phyloP scores from a whole-genome alignment of 495 filamentous ascomycete genomes.

The Pyrenopolyporus hunteri region DNA sequence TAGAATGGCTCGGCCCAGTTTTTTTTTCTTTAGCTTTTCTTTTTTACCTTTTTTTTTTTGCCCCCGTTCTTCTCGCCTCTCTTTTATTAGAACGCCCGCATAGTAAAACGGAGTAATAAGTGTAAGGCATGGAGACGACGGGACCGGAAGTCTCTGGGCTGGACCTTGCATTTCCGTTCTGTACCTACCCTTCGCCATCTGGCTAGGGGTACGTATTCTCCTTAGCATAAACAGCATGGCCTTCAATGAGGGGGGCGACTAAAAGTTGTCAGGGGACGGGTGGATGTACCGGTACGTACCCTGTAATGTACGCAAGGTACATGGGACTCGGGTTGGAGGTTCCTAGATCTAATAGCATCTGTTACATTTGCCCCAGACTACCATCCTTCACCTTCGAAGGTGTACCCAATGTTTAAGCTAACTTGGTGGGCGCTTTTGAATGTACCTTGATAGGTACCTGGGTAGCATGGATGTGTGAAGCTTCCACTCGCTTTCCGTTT shows the following conservation, averaged over 20 bases:
- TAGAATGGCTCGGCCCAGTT: not conserved
- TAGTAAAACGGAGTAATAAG: slow-evolving; percentile 26
- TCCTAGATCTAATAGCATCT: slow-evolving; percentile 36
- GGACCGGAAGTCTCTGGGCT: slow-evolving; percentile 11
- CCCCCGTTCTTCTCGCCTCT: not conserved
- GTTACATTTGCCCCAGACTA: slow-evolving; percentile 42
- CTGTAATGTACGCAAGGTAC: slow-evolving; percentile 24
- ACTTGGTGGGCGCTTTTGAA: slow-evolving; percentile 23
- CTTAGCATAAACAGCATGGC: slow-evolving; percentile 12
- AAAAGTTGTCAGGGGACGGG: slow-evolving; percentile 17
- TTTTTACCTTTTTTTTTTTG: not conserved
- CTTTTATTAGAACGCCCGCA: slow-evolving; percentile 32
- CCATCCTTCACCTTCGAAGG: slow-evolving; percentile 27
- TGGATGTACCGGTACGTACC: slow-evolving; percentile 36
- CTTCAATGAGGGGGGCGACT: slow-evolving; percentile 18
- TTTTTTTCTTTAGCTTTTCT: not conserved
- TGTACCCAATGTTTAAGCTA: slow-evolving; percentile 32
- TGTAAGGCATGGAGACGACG: slow-evolving; percentile 19
- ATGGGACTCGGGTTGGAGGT: slow-evolving; percentile 29
- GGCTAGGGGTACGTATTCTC: slow-evolving; percentile 27
- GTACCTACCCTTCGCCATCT: slow-evolving; percentile 23
- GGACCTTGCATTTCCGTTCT: slow-evolving; percentile 23
- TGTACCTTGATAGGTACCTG: slow-evolving; percentile 19
- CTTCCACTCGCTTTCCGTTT: slow-evolving; percentile 30
- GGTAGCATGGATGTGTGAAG: no score